Conservation (phyloP, 805 yeast genomes). For the Candida maesae region DNA sequence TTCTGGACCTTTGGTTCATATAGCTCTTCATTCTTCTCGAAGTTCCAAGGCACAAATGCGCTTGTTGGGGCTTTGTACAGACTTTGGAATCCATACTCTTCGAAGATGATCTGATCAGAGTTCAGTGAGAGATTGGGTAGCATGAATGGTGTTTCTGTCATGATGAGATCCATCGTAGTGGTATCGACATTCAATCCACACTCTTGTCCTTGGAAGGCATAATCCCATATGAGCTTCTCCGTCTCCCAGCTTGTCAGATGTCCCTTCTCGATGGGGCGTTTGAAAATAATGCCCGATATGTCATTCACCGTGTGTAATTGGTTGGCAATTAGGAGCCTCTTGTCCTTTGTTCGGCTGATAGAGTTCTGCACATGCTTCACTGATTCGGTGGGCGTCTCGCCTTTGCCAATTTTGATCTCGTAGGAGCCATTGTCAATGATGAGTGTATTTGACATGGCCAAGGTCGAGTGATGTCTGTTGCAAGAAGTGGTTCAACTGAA, state of each 20-base stretch:
- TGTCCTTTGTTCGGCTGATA: conserved; percentile 71
- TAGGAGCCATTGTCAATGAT: conserved; percentile 91
- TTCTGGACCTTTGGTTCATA: conserved; percentile 25
- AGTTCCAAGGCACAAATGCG: conserved; percentile 61
- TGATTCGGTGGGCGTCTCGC: conserved; percentile 30
- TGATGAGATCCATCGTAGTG: conserved; percentile 55
- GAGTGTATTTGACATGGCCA: conserved; percentile 29
- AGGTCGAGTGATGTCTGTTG: no score
- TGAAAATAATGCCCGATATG: conserved; percentile 65
- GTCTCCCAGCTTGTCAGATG: conserved; percentile 89
- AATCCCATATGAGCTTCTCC: conserved; percentile 89
- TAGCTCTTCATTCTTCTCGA: conserved; percentile 25
- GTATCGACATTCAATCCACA: conserved; percentile 41
- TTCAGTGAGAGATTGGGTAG: conserved; percentile 77
- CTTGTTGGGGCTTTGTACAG: conserved; percentile 65
- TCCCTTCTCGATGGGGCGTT: conserved; percentile 86
- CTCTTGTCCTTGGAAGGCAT: conserved; percentile 35
- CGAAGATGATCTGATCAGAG: conserved; percentile 90
- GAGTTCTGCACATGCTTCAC: conserved; percentile 63
- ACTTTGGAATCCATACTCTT: conserved; percentile 79
- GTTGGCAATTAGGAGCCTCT: conserved; percentile 68
- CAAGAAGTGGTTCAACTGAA: no score
- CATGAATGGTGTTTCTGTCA: conserved; percentile 80
- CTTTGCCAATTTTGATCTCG: conserved; percentile 63
- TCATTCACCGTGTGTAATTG: conserved; percentile 62